Conservation (phyloP, 345 rosid species). For the Clarkia xantiana region DNA sequence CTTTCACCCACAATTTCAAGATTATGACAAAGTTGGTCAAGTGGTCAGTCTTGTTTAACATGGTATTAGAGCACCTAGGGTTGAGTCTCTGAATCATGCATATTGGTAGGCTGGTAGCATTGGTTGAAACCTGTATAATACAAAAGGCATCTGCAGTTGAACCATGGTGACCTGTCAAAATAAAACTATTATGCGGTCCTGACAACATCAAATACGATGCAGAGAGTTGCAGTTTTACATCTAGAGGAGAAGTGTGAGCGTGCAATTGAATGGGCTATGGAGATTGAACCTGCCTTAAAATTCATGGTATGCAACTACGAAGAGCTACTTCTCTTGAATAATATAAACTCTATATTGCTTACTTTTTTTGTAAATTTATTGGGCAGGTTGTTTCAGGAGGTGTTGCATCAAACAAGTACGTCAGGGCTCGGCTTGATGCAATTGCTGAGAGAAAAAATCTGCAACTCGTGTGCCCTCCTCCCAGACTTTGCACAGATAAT, state of each 20-base stretch:
- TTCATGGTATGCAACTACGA: constrained; percentile 36
- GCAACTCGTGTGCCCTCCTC: constrained; percentile 81
- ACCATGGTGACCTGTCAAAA: too few relatives aligned
- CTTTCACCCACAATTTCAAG: too few relatives aligned
- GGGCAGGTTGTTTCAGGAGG: constrained; percentile 88
- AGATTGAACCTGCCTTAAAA: constrained; percentile 70
- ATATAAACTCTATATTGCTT: constrained; percentile 7
- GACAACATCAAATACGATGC: constrained; percentile 6
- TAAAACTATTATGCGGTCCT: too few relatives aligned
- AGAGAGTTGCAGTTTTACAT: constrained; percentile 92
- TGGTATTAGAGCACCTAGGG: too few relatives aligned
- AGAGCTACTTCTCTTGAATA: neutral
- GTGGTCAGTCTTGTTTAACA: too few relatives aligned
- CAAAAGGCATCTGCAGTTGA: too few relatives aligned
- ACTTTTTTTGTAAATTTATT: constrained; percentile 4
- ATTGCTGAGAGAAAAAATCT: constrained; percentile 52
- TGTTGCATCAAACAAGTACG: constrained; percentile 79
- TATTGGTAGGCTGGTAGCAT: too few relatives aligned
- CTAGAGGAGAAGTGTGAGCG: constrained; percentile 89
- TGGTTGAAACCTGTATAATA: too few relatives aligned
- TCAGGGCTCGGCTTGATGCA: constrained; percentile 49
- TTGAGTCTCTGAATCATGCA: too few relatives aligned
- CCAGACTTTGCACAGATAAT: constrained; percentile 83
- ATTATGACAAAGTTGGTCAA: too few relatives aligned
- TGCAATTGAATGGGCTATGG: constrained; percentile 82